Percentiles rank a stretch among this genome's conserved stretches.
These are phyloP conservation scores for Pseudocercospora eumusae DNA, from an alignment of 2,329 filamentous ascomycete species.

Conservation along the genomic window DNA sequence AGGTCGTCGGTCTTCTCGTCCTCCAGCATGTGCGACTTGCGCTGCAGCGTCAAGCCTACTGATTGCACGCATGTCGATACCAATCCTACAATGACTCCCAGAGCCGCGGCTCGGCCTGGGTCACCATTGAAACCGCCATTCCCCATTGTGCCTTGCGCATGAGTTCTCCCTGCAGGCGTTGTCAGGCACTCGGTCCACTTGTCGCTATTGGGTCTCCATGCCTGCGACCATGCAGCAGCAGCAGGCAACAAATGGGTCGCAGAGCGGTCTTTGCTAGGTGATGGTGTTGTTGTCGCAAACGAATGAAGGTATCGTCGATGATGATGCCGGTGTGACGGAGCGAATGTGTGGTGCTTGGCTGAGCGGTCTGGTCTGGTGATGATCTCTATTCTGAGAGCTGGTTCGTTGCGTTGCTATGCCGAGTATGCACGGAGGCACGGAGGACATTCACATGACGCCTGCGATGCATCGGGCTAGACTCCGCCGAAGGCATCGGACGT, in stretches of 20 bases:
- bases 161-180: not conserved
- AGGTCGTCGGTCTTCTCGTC: constrained; percentile 85
- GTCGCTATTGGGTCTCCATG: constrained; percentile 8
- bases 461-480: not conserved
- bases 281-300: not conserved
- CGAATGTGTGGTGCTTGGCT: not conserved
- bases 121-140: constrained; percentile 21
- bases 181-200: not conserved
- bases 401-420: constrained; percentile 8
- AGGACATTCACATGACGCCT: too few relatives aligned
- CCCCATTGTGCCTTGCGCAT: constrained; percentile 18
- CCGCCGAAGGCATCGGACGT: not conserved
- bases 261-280: not conserved
- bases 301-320: not conserved
- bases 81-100: constrained; percentile 90
- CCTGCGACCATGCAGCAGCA: constrained; percentile 1
- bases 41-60: constrained; percentile 89
- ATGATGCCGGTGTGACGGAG: not conserved
- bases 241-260: too few relatives aligned
- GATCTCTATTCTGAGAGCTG: not conserved
- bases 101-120: constrained; percentile 37
- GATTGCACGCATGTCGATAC: constrained; percentile 94
- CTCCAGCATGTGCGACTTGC: constrained; percentile 96
- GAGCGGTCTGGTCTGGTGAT: not conserved
- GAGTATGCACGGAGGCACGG: not conserved